A percentile compares a stretch with the other conserved stretches of the same genome.
Conservation (phyloP, 441 rosid species). For the Daphne laureola region DNA sequence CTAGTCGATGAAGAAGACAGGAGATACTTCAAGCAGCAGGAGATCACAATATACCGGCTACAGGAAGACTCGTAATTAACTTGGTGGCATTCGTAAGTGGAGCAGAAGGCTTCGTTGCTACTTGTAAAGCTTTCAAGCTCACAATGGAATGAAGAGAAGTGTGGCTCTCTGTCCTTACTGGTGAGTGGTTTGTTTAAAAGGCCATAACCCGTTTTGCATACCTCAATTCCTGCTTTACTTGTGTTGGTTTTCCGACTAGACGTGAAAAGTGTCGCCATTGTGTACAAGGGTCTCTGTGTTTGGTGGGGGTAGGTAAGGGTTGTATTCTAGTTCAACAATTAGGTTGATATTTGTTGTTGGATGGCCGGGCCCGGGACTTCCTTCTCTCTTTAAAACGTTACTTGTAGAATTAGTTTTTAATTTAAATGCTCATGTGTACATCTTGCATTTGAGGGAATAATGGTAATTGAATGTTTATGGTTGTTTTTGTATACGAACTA, state of each 20-base stretch:
- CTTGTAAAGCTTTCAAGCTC: conserved; percentile 40
- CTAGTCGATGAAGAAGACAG: conserved; percentile 96
- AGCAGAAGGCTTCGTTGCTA: conserved; percentile 21
- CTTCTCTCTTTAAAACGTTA: no score
- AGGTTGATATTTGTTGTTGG: not conserved
- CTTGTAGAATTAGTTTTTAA: no score
- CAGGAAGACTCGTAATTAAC: conserved; percentile 56
- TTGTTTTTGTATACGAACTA: no score
- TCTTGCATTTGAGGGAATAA: no score
- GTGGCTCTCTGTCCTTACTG: not conserved
- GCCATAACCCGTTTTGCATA: conserved; percentile 8
- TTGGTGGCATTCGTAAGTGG: conserved; percentile 10
- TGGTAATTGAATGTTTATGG: no score
- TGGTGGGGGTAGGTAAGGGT: not conserved
- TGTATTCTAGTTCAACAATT: no score
- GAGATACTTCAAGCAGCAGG: conserved; percentile 94
- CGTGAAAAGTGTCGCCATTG: conserved; percentile 3
- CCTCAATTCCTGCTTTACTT: no score
- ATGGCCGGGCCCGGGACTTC: no score
- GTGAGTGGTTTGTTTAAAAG: conserved; percentile 9
- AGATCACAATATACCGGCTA: conserved; percentile 78
- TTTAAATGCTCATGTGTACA: no score
- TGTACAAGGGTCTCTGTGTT: conserved; percentile 2
- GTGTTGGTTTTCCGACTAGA: conserved; percentile 4
- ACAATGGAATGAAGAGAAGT: conserved; percentile 2